phyloP scores from a whole-genome alignment of 176 grass and related monocot species.

The Eleusine indica region DNA sequence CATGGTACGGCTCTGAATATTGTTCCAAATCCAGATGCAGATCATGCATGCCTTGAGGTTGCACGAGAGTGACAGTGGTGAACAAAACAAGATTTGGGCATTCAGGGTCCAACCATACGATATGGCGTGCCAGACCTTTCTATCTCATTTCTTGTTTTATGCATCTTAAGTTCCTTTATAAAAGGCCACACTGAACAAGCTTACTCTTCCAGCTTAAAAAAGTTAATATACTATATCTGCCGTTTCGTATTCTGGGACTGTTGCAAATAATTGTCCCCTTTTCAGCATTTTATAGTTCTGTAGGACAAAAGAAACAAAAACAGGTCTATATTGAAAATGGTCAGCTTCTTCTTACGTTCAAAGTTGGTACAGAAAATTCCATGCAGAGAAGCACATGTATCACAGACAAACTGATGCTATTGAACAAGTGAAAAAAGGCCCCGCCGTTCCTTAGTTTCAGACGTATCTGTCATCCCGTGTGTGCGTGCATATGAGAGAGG shows the following conservation, averaged over 20 bases:
- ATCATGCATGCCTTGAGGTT: conserved; percentile 26
- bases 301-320: conserved; percentile 41
- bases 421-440: conserved; percentile 39
- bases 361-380: conserved; percentile 17
- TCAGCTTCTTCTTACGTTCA: background rate
- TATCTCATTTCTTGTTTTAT: background rate
- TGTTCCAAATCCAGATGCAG: conserved; percentile 32
- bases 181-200: background rate
- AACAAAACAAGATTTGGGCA: conserved; percentile 20
- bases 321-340: conserved; percentile 3
- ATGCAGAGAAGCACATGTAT: conserved; percentile 42
- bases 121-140: background rate
- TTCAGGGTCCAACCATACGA: conserved; percentile 1
- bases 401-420: conserved; percentile 43
- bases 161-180: background rate
- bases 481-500: conserved; percentile 47
- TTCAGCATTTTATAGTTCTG: conserved; percentile 10
- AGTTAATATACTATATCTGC: background rate
- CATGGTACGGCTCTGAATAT: conserved; percentile 44
- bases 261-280: conserved; percentile 4
- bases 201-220: background rate
- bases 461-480: conserved; percentile 41
- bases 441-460: conserved; percentile 40
- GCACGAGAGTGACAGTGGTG: conserved; percentile 18
- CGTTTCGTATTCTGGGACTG: background rate